Evolutionary conservation across 257 asterid genomes (phyloP).

Genomic region (Solanum appendiculatum): DNA sequence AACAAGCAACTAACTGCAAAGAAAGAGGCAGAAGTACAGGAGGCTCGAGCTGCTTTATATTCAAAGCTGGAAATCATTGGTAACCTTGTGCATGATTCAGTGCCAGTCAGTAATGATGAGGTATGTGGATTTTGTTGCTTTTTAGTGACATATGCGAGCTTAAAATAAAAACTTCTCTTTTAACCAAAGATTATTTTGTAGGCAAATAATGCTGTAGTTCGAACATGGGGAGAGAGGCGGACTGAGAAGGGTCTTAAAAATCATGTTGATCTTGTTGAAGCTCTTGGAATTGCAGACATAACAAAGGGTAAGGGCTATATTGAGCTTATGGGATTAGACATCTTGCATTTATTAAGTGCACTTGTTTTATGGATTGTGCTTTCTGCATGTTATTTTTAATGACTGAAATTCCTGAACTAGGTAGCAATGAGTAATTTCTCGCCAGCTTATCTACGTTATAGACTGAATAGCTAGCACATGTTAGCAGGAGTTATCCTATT

Average conservation of each 20-base stretch:
- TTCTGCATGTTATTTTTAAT: background rate
- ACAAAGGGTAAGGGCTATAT: slow-evolving; percentile 44
- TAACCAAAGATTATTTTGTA: slow-evolving; percentile 12
- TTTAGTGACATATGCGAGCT: background rate
- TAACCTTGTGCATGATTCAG: slow-evolving; percentile 92
- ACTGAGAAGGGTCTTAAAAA: slow-evolving; percentile 67
- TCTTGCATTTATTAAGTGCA: background rate
- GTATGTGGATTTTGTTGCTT: slow-evolving; percentile 16
- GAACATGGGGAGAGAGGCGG: slow-evolving; percentile 80
- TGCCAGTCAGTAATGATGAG: slow-evolving; percentile 75
- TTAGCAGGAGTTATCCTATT: background rate
- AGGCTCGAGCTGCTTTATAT: slow-evolving; percentile 55
- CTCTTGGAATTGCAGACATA: slow-evolving; percentile 80
- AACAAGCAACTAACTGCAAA: slow-evolving; percentile 42
- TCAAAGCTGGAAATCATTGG: slow-evolving; percentile 56
- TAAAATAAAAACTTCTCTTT: background rate
- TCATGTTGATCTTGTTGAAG: slow-evolving; percentile 94
- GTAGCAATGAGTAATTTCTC: background rate
- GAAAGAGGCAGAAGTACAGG: slow-evolving; percentile 77
- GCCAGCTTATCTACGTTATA: background rate
- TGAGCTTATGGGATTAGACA: background rate
- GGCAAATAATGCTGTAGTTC: slow-evolving; percentile 60
- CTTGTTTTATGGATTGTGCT: background rate
- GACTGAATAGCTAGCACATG: background rate
- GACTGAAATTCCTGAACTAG: background rate